Conservation (phyloP, 164 flowering plant genomes). For the Kingdonia uniflora region DNA sequence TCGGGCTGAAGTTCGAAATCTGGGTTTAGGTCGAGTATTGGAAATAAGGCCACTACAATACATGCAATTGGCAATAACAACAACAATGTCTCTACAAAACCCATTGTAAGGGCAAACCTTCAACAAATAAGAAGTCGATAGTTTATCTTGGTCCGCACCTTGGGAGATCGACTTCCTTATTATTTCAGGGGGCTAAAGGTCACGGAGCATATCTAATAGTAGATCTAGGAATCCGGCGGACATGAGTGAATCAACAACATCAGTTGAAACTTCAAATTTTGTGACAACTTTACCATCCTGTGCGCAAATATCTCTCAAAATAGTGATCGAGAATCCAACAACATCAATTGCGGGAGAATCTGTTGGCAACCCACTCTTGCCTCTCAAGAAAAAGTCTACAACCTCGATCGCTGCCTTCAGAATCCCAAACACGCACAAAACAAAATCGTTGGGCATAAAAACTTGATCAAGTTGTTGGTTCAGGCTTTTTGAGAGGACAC, state of each 20-base stretch:
- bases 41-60: too few species aligned
- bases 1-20: too few species aligned
- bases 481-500: conserved; percentile 31
- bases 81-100: conserved; percentile 71
- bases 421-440: conserved; percentile 34
- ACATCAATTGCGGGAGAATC: conserved; percentile 44
- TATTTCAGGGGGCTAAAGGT: conserved; percentile 67
- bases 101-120: conserved; percentile 76
- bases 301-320: conserved; percentile 69
- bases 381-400: conserved; percentile 23
- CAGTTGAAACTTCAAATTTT: conserved; percentile 14
- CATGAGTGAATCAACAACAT: conserved; percentile 30
- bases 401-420: conserved; percentile 33
- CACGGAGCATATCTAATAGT: conserved; percentile 46
- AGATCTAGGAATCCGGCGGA: conserved; percentile 46
- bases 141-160: conserved; percentile 18
- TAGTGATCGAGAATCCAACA: conserved; percentile 53
- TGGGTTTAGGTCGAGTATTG: too few species aligned
- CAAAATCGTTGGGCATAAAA: conserved; percentile 30
- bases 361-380: conserved; percentile 43
- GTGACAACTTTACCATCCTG: conserved; percentile 15
- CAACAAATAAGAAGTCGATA: conserved; percentile 3
- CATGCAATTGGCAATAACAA: conserved; percentile 64
- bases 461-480: conserved; percentile 37
- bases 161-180: conserved; percentile 39